Evolutionary conservation across 2,329 filamentous ascomycete species (phyloP), one percentile per base, ranked within the genome.

Genomic region (Paracamarosporium sp.): DNA sequence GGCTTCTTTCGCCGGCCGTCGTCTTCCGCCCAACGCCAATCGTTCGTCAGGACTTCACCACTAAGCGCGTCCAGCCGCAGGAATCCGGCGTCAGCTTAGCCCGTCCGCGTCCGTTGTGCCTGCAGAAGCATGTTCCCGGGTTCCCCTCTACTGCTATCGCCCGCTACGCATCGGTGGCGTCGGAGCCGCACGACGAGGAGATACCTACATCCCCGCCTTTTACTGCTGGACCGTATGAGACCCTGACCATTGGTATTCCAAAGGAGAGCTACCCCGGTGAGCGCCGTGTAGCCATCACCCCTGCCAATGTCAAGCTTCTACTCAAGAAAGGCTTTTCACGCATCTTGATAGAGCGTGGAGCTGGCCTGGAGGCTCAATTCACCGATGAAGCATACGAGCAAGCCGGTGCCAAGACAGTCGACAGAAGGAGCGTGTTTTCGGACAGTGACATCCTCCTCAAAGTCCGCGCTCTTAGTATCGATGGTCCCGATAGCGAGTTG

Each of bases 271-370:
- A 85, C 68, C 85, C 88, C 0, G 86, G 88, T 56, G 93, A 97
- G 79, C 88, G 90, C 40, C 90, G 93, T 50, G 92, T 96, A 13
- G 91, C 93, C 28, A 83, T 96, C 55, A 94, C 91, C 0, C 93
- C 93, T 1, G 87, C 91, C 62, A 96, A 96, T 79, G 91, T 93
- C 15, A 85, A 88, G 1, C 80, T 96, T 1, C 80, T 97, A 1
- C 85, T 93, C 61, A 96, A 96, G 75, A 96, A 96, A 75, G 93
- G 92, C 31, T 95, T 92, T 74, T 84, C 83, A 31, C 86, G 87
- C 60, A 86, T 97, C 24, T 79, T 96, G 2, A 85, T 97, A 35
- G 91, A 96, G 79, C 86, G 87, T 20, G 91, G 91, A 35, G 92
- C 92, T n/a, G 93, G 93, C 9, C 81, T 84, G 46, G 84, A 87